Evolutionary conservation across 2,329 filamentous ascomycete genomes (phyloP), one percentile per base, ranked within the genome.

Genomic region (Alternaria hordeiaustralica): DNA sequence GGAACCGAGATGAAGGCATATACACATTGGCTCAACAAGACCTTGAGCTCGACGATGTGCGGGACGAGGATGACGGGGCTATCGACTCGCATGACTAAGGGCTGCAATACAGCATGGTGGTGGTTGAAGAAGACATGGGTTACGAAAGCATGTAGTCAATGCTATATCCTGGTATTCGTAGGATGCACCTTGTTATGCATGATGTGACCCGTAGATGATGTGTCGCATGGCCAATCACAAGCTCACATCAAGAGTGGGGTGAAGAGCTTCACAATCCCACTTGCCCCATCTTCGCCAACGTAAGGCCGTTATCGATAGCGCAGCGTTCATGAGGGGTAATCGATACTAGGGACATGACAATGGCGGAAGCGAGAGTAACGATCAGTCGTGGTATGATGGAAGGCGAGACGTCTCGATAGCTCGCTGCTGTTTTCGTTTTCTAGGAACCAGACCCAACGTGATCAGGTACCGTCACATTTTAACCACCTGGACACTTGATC

Each of bases 201-300:
- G 36, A 18, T 18, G 36, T 3, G 10, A 18, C 2, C 0, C n/a
- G 36, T 5, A 41, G 36, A 41, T 41, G 9, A 41, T 41, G 36
- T 3, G 36, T 41, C 36, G 36, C 36, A 11, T 18, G 23, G 25
- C 54, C 54, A 56, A 46, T 56, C 43, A 23, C 8, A 30, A 21
- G n/a, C 41, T 20, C 9, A 15, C 6, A 25, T 10, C 54, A 56
- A 56, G 20, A 45, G 54, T 56, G 54, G 54, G 54, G 54, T 56
- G 54, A 56, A 57, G 6, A 10, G 9, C 18, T 18, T 61, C 61
- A 45, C 25, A 58, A 63, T 57, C 61, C 61, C 56, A 63, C 61
- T 58, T 55, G 49, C 51, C 50, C 61, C 56, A 63, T 63, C 61
- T 63, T 63, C 57, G 50, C 60, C 46, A 36, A 44, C 43, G 12